A percentile compares a stretch with the other conserved stretches of the same genome.
Evolutionary conservation across 139 green algal species (phyloP).

Genomic region (Protoeuglena noctilucae): DNA sequence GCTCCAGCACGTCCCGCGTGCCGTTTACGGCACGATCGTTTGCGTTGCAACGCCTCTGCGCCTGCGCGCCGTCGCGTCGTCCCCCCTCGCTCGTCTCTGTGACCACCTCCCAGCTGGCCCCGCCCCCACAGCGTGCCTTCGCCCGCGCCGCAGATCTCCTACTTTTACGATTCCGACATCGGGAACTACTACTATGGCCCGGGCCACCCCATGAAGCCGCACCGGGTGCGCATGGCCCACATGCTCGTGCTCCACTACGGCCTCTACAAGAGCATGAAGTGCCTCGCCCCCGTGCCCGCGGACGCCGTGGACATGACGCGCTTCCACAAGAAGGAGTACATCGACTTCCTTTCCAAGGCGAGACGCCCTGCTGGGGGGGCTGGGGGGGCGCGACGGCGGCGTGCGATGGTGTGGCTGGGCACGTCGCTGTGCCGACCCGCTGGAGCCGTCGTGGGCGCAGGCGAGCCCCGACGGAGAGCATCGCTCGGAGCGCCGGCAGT

Average conservation of each 20-base stretch:
- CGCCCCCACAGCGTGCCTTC: not conserved
- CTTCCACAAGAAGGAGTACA: slow-evolving; percentile 25
- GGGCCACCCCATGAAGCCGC: slow-evolving; percentile 97
- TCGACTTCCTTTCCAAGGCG: slow-evolving; percentile 45
- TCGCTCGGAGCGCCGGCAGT: slow-evolving; percentile 31
- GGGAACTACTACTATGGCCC: slow-evolving; percentile 78
- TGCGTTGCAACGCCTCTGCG: too few species aligned
- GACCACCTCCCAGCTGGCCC: too few species aligned
- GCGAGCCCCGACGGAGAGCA: slow-evolving; percentile 22
- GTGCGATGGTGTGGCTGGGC: not conserved
- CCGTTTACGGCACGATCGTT: too few species aligned
- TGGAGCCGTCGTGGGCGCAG: not conserved
- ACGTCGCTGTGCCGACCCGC: not conserved
- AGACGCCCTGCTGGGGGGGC: not conserved
- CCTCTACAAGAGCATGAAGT: slow-evolving; percentile 76
- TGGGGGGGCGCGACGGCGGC: too few species aligned
- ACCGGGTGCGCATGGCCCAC: slow-evolving; percentile 89
- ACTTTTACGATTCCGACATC: slow-evolving; percentile 31
- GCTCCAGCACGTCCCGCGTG: too few species aligned
- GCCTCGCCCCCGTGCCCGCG: slow-evolving; percentile 39
- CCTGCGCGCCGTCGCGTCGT: too few species aligned
- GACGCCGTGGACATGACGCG: not conserved
- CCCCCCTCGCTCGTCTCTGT: too few species aligned
- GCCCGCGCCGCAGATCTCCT: not conserved
- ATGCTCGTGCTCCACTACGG: slow-evolving; percentile 83